These are phyloP conservation scores for Neofusicoccum cordaticola DNA, from an alignment of 2,329 filamentous ascomycete genomes.

Conservation along the genomic window DNA sequence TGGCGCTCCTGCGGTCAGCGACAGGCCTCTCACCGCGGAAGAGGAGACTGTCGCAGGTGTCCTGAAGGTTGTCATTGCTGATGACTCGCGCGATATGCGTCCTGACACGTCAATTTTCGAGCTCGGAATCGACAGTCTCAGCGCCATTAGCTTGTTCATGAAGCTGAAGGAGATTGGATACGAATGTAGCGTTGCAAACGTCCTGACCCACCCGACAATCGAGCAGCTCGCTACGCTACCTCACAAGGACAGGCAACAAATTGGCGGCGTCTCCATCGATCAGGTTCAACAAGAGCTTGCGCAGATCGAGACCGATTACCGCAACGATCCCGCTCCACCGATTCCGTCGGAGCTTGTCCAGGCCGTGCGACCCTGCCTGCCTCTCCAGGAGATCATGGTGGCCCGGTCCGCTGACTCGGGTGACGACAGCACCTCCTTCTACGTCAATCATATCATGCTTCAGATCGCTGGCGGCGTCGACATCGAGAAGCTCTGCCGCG, in stretches of 20 bases:
- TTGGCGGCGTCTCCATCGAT: background rate
- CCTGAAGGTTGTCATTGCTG: conserved; percentile 24
- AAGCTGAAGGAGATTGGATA: conserved; percentile 35
- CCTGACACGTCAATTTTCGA: conserved; percentile 36
- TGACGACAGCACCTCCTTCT: conserved; percentile 31
- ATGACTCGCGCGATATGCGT: conserved; percentile 21
- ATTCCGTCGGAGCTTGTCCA: conserved; percentile 15
- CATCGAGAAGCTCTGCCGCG: conserved; percentile 42
- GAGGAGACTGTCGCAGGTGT: conserved; percentile 27
- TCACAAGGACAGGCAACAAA: background rate
- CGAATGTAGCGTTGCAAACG: conserved; percentile 31
- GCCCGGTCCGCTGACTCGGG: conserved; percentile 33
- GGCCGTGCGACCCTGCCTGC: conserved; percentile 29
- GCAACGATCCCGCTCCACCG: conserved; percentile 18
- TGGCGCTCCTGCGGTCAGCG: background rate
- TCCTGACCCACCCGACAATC: conserved; percentile 35
- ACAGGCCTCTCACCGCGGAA: conserved; percentile 22
- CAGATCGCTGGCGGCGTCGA: conserved; percentile 40
- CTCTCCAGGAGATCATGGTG: conserved; percentile 36
- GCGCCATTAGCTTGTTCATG: conserved; percentile 36
- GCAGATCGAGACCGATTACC: conserved; percentile 25
- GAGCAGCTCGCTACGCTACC: conserved; percentile 33
- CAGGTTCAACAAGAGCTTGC: conserved; percentile 18
- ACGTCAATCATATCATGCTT: conserved; percentile 39
- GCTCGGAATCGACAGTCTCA: conserved; percentile 39